These are phyloP conservation scores for Penicillium antarcticum DNA, from an alignment of 495 filamentous ascomycete species.

Conservation along the genomic window DNA sequence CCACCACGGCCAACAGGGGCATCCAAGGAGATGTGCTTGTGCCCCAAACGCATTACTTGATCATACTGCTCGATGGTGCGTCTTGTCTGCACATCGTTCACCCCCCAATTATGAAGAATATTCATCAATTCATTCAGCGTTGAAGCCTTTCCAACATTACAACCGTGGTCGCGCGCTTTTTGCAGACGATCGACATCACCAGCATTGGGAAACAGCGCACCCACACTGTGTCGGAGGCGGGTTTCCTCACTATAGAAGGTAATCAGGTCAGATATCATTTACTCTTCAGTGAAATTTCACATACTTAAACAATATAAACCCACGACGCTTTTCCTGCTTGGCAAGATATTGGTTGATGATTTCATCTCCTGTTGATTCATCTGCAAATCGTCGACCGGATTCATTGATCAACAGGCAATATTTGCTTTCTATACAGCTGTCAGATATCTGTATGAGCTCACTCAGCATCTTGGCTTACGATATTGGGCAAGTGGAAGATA, in stretches of 20 bases:
- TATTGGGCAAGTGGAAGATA: constrained; percentile 25
- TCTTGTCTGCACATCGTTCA: constrained; percentile 8
- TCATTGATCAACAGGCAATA: constrained; percentile 21
- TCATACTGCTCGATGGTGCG: constrained; percentile 18
- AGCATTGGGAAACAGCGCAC: constrained; percentile 24
- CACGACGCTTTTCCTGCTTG: constrained; percentile 25
- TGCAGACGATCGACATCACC: constrained; percentile 25
- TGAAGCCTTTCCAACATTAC: constrained; percentile 19
- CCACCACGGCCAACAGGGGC: constrained; percentile 10
- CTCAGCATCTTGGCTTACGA: constrained; percentile 3
- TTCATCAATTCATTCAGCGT: constrained; percentile 12
- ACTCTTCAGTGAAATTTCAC: not conserved
- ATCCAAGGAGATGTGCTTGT: constrained; percentile 10
- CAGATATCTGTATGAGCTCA: not conserved
- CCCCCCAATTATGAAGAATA: constrained; percentile 15
- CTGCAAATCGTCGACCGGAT: constrained; percentile 15
- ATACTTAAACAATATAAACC: constrained; percentile 25
- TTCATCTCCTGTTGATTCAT: constrained; percentile 24
- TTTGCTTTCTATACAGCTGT: constrained; percentile 19
- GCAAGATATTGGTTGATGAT: constrained; percentile 30
- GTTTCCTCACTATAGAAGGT: constrained; percentile 13
- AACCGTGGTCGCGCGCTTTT: constrained; percentile 22
- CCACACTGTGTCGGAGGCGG: constrained; percentile 17
- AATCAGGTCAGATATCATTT: not conserved
- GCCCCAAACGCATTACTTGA: constrained; percentile 7